Conservation (phyloP, 2,329 filamentous ascomycete species). For the Claviceps monticola region DNA sequence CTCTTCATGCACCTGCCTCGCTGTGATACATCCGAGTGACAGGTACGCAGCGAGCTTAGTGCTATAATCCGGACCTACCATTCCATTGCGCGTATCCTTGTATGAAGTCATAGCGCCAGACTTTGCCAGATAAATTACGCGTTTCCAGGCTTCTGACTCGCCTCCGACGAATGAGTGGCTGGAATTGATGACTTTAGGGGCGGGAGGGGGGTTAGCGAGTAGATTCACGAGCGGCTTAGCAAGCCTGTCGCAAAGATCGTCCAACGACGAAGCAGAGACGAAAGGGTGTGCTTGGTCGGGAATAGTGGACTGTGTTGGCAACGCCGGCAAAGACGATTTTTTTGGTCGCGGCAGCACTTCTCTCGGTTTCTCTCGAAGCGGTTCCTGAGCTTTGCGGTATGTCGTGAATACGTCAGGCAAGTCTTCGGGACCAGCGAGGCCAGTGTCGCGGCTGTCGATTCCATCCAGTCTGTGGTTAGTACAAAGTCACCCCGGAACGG, state of each 20-base stretch:
- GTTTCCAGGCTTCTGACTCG: conserved; percentile 42
- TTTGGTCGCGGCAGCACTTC: conserved; percentile 37
- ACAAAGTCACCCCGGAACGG: not conserved
- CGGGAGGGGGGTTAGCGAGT: conserved; percentile 35
- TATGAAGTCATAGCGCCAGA: conserved; percentile 49
- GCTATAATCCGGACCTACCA: conserved; percentile 56
- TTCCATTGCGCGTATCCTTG: conserved; percentile 56
- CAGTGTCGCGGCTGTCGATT: conserved; percentile 46
- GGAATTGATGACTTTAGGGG: conserved; percentile 38
- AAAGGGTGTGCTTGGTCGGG: conserved; percentile 51
- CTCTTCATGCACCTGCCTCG: conserved; percentile 57
- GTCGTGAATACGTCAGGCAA: conserved; percentile 64
- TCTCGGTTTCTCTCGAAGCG: conserved; percentile 51
- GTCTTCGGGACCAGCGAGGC: conserved; percentile 40
- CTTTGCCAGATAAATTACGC: conserved; percentile 46
- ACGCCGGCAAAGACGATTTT: conserved; percentile 37
- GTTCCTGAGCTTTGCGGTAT: conserved; percentile 61
- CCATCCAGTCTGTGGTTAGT: not conserved
- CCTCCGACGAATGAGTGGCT: conserved; percentile 58
- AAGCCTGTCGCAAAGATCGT: conserved; percentile 39
- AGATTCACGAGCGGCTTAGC: conserved; percentile 41
- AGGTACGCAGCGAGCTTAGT: conserved; percentile 66
- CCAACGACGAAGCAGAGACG: conserved; percentile 40
- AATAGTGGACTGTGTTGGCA: conserved; percentile 35
- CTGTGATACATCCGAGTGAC: conserved; percentile 57